Evolutionary conservation across 2,329 filamentous ascomycete genomes (phyloP).

Genomic region (Clonostachys sp.): DNA sequence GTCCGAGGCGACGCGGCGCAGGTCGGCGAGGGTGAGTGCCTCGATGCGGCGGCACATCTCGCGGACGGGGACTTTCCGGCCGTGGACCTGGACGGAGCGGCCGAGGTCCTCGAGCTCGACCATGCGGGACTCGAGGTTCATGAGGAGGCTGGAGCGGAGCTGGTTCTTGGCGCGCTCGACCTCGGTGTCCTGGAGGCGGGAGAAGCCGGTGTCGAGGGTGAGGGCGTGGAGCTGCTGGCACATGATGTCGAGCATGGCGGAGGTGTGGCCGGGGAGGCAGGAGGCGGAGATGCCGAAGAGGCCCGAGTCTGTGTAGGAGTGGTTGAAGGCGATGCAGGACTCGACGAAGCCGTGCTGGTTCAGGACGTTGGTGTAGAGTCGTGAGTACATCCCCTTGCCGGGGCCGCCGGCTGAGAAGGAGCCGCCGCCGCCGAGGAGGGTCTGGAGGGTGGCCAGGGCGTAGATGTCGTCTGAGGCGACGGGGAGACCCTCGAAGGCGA

Average conservation of each 20-base stretch:
- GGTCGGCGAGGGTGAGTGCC: slow-evolving; percentile 70
- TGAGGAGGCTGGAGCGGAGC: slow-evolving; percentile 80
- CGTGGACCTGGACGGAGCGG: slow-evolving; percentile 94
- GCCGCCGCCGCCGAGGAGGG: slow-evolving; percentile 89
- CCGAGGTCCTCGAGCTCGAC: slow-evolving; percentile 96
- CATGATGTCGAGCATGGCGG: slow-evolving; percentile 89
- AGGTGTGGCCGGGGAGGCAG: slow-evolving; percentile 74
- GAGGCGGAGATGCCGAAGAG: slow-evolving; percentile 90
- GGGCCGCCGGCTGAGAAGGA: slow-evolving; percentile 96
- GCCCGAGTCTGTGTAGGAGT: slow-evolving; percentile 92
- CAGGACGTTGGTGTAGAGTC: slow-evolving; percentile 94
- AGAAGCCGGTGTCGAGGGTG: slow-evolving; percentile 70
- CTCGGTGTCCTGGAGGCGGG: slow-evolving; percentile 67
- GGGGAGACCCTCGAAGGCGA: slow-evolving; percentile 91
- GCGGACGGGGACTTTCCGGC: slow-evolving; percentile 81
- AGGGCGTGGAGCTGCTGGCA: slow-evolving; percentile 82
- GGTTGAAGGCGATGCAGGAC: slow-evolving; percentile 92
- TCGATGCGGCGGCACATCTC: slow-evolving; percentile 94
- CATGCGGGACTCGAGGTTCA: slow-evolving; percentile 98
- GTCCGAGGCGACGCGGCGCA: slow-evolving; percentile 73
- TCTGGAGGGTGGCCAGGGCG: slow-evolving; percentile 91
- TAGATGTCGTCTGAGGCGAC: slow-evolving; percentile 93
- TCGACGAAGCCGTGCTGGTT: slow-evolving; percentile 99
- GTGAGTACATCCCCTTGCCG: slow-evolving; percentile 98
- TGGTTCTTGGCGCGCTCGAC: slow-evolving; percentile 96